Evolutionary conservation across 352 stramenopile species (phyloP).

Genomic region (Phytophthora constricta): DNA sequence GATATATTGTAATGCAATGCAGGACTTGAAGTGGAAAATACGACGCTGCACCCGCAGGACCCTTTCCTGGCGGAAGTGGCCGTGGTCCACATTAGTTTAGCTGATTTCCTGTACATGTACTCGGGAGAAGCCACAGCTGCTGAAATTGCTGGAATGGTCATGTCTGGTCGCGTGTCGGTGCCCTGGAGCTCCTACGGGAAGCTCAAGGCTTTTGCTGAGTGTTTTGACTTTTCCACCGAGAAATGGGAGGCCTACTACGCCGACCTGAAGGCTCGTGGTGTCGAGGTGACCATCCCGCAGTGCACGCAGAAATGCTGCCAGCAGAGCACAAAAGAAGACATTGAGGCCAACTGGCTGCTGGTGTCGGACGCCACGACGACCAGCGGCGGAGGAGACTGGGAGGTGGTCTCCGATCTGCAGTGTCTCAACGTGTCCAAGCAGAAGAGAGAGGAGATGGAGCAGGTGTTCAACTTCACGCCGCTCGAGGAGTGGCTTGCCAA

Average conservation of each 20-base stretch:
- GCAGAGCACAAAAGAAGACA: slow-evolving; percentile 74
- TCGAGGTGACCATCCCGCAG: slow-evolving; percentile 29
- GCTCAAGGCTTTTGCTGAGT: slow-evolving; percentile 85
- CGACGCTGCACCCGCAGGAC: slow-evolving; percentile 52
- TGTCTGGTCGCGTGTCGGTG: slow-evolving; percentile 85
- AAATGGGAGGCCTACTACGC: slow-evolving; percentile 86
- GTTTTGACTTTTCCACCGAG: slow-evolving; percentile 85
- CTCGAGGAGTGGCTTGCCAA: slow-evolving; percentile 75
- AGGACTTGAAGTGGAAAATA: slow-evolving; percentile 65
- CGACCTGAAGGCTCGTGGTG: slow-evolving; percentile 38
- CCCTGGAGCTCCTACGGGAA: slow-evolving; percentile 85
- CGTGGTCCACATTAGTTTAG: slow-evolving; percentile 74
- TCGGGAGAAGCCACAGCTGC: slow-evolving; percentile 74
- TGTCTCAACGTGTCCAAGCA: slow-evolving; percentile 64
- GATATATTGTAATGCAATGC: not conserved
- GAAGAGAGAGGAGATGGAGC: slow-evolving; percentile 67
- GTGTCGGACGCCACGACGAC: slow-evolving; percentile 70
- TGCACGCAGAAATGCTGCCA: slow-evolving; percentile 72
- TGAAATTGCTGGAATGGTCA: slow-evolving; percentile 86
- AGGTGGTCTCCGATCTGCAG: slow-evolving; percentile 73
- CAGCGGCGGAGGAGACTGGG: slow-evolving; percentile 62
- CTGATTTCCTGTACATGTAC: slow-evolving; percentile 90
- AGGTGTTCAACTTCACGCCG: slow-evolving; percentile 58
- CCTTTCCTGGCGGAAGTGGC: slow-evolving; percentile 69
- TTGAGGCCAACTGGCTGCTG: slow-evolving; percentile 85